Evolutionary conservation across 2,329 filamentous ascomycete species (phyloP), one percentile per base, ranked within the genome.

Genomic region (Aspergillus sp.): DNA sequence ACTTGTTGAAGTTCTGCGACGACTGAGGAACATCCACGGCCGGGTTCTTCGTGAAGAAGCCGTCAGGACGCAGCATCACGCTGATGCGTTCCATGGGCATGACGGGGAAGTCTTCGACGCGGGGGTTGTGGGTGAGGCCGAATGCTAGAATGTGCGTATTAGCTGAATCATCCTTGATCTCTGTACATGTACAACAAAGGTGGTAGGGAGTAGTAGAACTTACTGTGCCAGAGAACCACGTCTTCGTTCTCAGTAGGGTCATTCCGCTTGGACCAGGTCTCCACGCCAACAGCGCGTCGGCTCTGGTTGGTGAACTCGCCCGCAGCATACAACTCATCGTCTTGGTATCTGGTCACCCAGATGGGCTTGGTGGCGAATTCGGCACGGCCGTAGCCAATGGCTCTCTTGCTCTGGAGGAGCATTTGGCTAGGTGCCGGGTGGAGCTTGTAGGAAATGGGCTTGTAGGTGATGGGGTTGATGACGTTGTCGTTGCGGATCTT

Each of bases 41-140:
- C 1, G 82, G 81, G 60, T 83, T 83, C 68, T 77, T 78, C n/a
- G 77, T 77, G 65, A 83, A 83, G 71, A 84, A 84, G 30, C 82
- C 81, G 52, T 80, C 80, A 2, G 82, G 81, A 62, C 80, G 79
- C 32, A 84, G 66, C 68, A 76, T 77, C 11, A 83, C 77, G 56
- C 76, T 79, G 59, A 81, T 73, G 17, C 76, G 73, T 70, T 89
- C 87, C 66, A 82, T 83, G 0, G 87, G 87, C 87, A 90, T 89
- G 42, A 89, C 84, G 1, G 87, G 87, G 74, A 88, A 89, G 68
- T 89, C 87, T 68, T 89, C 87, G 23, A 85, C 80, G 5, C 86
- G 78, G 0, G 86, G 86, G 25, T 88, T 84, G 64, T 90, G 87
- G 36, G 88, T 89, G 25, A 88, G 83, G 17, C 87, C 80, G 58